Base-by-base conservation (phyloP, 176 grass and related monocot species). In the Musa beccarii region DNA sequence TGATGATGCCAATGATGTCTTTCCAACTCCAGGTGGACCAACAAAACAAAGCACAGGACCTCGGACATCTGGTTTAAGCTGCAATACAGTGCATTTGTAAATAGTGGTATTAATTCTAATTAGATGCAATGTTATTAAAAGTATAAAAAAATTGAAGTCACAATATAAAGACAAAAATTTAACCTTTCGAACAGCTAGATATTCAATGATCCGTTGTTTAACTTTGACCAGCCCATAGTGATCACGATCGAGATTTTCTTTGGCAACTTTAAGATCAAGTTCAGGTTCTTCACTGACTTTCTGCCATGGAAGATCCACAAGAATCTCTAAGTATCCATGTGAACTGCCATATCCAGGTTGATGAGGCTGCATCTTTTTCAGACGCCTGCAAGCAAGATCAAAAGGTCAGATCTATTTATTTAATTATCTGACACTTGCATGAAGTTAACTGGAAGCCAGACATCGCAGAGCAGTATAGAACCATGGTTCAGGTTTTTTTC, bases 281-380 rank as follows among this genome's bases (percentile, higher is more conserved):
- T 92, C 91, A 53, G 55, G 85, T 85, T 99, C 95, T 84, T 99
- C 95, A 84, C 86, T 94, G 21, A 89, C 86, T 14, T 89, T 99
- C 82, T 99, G 86, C 95, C 95, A 99, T 85, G 95, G 95, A 85
- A 99, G 88, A 53, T 99, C 95, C 7, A 88, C 88, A 68, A 99
- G 81, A 84, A 99, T 86, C 66, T 99, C 95, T 80, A 99, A 81
- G 79, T 99, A 99, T 66, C 84, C 83, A 81, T 88, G 82, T 50
- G 95, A 99, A 72, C 95, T 92, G 76, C 95, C 92, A 80, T 99
- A 99, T 66, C 95, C 95, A 64, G 95, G 95, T 79, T 94, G 95
- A 78, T 99, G 95, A 76, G 95, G 95, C 75, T 99, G 95, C 95
- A 99, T 92, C 80, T 99, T 99, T 73, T 79, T 87, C 62, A 99